A percentile compares a stretch with the other conserved stretches of the same genome.
phyloP scores from a whole-genome alignment of 2,329 filamentous ascomycete species.

The Venturia carpophila region DNA sequence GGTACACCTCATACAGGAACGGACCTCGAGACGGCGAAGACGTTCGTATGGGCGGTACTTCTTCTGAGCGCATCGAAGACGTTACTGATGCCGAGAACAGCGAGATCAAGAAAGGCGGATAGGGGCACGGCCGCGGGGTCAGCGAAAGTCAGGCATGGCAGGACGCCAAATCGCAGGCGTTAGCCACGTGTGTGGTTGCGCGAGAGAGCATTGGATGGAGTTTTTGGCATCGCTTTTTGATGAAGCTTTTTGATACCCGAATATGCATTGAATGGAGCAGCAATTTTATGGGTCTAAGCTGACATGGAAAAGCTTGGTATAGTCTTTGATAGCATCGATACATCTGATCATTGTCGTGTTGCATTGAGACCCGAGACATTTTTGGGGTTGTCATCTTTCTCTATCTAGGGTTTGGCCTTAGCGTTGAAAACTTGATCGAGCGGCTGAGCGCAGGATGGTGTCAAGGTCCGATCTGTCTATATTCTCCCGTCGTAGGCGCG shows the following conservation, averaged over 20 bases:
- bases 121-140: neutral
- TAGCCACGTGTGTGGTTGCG: neutral
- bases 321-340: neutral
- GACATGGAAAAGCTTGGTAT: neutral
- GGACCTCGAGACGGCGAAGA: neutral
- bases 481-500: too few species aligned
- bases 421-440: too few species aligned
- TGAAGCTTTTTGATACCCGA: neutral
- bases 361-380: too few species aligned
- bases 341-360: neutral
- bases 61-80: neutral
- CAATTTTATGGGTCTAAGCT: neutral
- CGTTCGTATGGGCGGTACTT: neutral
- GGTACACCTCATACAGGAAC: neutral
- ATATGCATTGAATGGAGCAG: neutral
- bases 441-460: too few species aligned
- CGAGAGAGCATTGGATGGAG: neutral
- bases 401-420: too few species aligned
- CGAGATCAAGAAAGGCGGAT: neutral
- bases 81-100: neutral
- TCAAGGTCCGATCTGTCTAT: too few species aligned
- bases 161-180: neutral
- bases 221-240: neutral
- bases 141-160: neutral
- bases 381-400: too few species aligned